Evolutionary conservation across 2,329 filamentous ascomycete genomes (phyloP), one percentile per base, ranked within the genome.

Genomic region (Chaetomium sp.): DNA sequence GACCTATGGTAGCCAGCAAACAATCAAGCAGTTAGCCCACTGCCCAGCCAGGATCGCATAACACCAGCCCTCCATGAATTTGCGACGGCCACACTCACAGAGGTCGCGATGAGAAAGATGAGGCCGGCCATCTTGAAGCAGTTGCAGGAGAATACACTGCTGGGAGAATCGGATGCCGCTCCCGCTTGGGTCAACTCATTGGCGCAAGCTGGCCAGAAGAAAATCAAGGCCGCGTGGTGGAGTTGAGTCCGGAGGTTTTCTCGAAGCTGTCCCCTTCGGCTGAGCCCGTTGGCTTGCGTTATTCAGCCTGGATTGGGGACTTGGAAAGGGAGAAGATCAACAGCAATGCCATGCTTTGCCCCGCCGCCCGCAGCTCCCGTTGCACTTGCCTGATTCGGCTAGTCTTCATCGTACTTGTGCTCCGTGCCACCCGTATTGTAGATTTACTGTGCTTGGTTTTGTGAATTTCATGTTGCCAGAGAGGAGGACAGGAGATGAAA

Each of bases 1-100:
- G 67, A 77, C 72, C 78, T 80, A 56, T 53, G 2, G 35, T 9
- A 32, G n/a, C 44, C 43, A 53, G 33, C 11, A 48, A 49, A 14
- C 27, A 11, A 58, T 68, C 59, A 68, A 65, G 58, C 44, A 40
- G 19, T 52, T 14, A 36, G 51, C n/a, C 37, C 32, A n/a, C 40
- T 43, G 8, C 41, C 11, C 14, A 27, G 19, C 19, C 19, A 27
- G 19, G 19, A 27, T 27, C 19, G 19, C 19, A 27, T 11, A 44
- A 19, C 27, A 40, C 37, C 41, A 19, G 47, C 46, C 45, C 19
- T 33, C 32, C 41, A 10, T 14, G 12, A 27, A 10, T 3, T 42
- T 37, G 54, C 42, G 14, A 34, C 36, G 19, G 53, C 32, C 9
- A 59, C 19, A 27, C 59, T 59, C 65, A 65, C 67, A 57, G 49